A percentile compares a stretch with the other conserved stretches of the same genome.
These are phyloP conservation scores for Vicia faba DNA, from an alignment of 306 rosid genomes.

Conservation along the genomic window DNA sequence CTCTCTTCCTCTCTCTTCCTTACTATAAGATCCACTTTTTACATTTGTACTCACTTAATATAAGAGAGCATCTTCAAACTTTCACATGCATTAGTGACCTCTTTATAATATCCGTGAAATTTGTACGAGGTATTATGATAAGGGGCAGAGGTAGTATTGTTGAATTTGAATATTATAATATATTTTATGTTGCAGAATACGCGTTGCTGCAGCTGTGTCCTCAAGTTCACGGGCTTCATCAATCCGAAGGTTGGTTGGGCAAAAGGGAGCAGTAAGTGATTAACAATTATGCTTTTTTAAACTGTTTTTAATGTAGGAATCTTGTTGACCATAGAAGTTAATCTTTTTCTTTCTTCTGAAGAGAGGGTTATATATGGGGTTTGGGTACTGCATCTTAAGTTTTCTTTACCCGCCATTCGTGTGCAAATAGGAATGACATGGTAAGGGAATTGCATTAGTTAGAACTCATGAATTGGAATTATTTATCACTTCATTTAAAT, in stretches of 20 bases:
- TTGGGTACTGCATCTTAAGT: not conserved
- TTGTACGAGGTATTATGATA: too few species aligned
- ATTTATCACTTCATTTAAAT: constrained; percentile 2
- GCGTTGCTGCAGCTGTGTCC: constrained; percentile 97
- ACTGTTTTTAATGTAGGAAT: not conserved
- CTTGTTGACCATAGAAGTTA: not conserved
- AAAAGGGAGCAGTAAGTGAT: constrained; percentile 63
- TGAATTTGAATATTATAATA: constrained; percentile 18
- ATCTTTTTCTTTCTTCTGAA: not conserved
- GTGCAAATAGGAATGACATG: not conserved
- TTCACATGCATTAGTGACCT: too few species aligned
- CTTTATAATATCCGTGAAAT: too few species aligned
- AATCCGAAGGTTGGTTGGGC: constrained; percentile 59
- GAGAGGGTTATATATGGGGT: too few species aligned
- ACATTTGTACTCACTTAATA: too few species aligned
- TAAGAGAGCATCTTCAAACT: too few species aligned
- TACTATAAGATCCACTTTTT: too few species aligned
- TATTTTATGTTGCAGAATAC: constrained; percentile 67
- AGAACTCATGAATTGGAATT: not conserved
- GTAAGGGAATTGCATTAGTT: not conserved
- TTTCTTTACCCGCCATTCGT: not conserved
- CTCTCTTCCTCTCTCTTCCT: too few species aligned
- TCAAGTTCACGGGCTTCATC: constrained; percentile 89
- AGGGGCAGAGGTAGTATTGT: not conserved
- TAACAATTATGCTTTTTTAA: not conserved